Evolutionary conservation across 2,329 filamentous ascomycete species (phyloP).

Genomic region (Cytospora schulzeri): DNA sequence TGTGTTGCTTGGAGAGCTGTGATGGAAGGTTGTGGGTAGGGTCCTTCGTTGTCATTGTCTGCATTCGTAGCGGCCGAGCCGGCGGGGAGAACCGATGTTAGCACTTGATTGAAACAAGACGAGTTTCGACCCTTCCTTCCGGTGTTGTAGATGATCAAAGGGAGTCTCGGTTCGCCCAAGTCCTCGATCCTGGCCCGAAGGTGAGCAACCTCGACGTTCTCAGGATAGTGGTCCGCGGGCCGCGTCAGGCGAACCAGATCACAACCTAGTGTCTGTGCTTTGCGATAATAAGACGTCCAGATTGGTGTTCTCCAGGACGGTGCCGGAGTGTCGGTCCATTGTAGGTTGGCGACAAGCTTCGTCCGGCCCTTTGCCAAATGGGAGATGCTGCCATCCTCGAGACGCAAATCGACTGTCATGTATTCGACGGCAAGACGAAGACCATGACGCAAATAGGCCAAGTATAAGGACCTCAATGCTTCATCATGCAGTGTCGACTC

Average conservation of each 20-base stretch:
- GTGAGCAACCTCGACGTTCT: slow-evolving; percentile 63
- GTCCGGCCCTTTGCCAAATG: slow-evolving; percentile 54
- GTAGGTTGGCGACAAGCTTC: slow-evolving; percentile 63
- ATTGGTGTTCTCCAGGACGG: slow-evolving; percentile 58
- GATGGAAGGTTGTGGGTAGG: slow-evolving; percentile 44
- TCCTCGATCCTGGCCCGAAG: slow-evolving; percentile 54
- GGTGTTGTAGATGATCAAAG: slow-evolving; percentile 66
- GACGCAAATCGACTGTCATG: slow-evolving; percentile 61
- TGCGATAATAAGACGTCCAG: slow-evolving; percentile 60
- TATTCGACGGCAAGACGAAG: slow-evolving; percentile 65
- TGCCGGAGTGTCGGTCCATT: slow-evolving; percentile 41
- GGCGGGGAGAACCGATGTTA: slow-evolving; percentile 61
- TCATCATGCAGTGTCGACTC: slow-evolving; percentile 31
- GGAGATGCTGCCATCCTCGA: slow-evolving; percentile 53
- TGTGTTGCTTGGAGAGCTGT: slow-evolving; percentile 66
- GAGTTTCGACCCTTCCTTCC: slow-evolving; percentile 65
- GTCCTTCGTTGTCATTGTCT: slow-evolving; percentile 23
- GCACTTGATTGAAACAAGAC: slow-evolving; percentile 64
- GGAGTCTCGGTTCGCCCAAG: slow-evolving; percentile 47
- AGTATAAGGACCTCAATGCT: slow-evolving; percentile 44
- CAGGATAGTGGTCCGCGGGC: slow-evolving; percentile 56
- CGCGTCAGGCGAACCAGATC: slow-evolving; percentile 64
- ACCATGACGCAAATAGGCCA: slow-evolving; percentile 60
- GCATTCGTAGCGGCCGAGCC: slow-evolving; percentile 31
- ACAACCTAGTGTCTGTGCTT: slow-evolving; percentile 59